These are phyloP conservation scores for Ascochyta lentis DNA, from an alignment of 2,329 filamentous ascomycete genomes.

Conservation along the genomic window DNA sequence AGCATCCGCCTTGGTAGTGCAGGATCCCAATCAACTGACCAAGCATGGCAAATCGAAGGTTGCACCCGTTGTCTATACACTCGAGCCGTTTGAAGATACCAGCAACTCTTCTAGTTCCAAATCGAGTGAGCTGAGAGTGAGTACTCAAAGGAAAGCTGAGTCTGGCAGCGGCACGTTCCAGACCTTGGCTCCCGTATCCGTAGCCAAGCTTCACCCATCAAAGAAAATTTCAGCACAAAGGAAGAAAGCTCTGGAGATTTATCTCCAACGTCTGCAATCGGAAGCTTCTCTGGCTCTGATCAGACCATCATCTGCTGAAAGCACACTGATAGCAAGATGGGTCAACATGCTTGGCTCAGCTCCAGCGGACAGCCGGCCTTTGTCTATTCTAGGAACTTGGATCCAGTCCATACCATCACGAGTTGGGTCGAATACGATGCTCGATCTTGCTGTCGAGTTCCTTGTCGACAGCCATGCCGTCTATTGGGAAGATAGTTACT, in stretches of 20 bases:
- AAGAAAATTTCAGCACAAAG: slow-evolving; percentile 23
- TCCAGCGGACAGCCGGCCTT: slow-evolving; percentile 22
- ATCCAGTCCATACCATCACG: slow-evolving; percentile 38
- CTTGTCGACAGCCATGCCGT: slow-evolving; percentile 32
- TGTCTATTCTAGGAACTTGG: slow-evolving; percentile 38
- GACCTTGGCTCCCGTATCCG: slow-evolving; percentile 27
- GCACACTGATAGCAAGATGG: slow-evolving; percentile 30
- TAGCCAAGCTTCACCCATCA: slow-evolving; percentile 14
- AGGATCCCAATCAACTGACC: slow-evolving; percentile 39
- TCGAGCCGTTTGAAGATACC: slow-evolving; percentile 6
- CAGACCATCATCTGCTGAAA: slow-evolving; percentile 27
- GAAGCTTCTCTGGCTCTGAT: slow-evolving; percentile 9
- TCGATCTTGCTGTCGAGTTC: slow-evolving; percentile 40
- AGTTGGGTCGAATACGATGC: slow-evolving; percentile 31
- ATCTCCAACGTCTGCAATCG: slow-evolving; percentile 23
- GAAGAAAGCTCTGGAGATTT: slow-evolving; percentile 23
- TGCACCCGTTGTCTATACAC: slow-evolving; percentile 21
- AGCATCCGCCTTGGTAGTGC: slow-evolving; percentile 33
- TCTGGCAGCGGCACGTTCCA: slow-evolving; percentile 36
- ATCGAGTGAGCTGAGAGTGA: slow-evolving; percentile 24
- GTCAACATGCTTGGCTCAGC: slow-evolving; percentile 30
- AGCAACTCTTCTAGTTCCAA: slow-evolving; percentile 7
- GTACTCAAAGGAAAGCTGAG: slow-evolving; percentile 26
- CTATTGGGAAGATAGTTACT: slow-evolving; percentile 28
- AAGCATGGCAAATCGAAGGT: slow-evolving; percentile 36